These are phyloP conservation scores for Lodderomyces parapsilosis DNA, from an alignment of 1,139 yeast species.

Conservation along the genomic window DNA sequence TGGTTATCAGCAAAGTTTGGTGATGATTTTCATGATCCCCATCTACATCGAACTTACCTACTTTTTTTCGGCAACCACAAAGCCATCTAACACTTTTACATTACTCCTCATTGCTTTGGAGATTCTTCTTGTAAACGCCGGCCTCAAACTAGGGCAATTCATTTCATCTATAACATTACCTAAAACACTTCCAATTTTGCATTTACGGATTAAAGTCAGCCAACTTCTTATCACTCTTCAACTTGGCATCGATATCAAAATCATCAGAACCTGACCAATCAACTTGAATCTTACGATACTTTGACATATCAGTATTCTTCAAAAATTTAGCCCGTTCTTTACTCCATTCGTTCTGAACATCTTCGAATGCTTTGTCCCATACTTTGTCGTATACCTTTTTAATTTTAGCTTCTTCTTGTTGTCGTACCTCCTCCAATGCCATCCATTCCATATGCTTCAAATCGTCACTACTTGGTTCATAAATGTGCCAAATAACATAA, in stretches of 20 bases:
- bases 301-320: slow-evolving; percentile 67
- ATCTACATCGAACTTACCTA: too few relatives aligned
- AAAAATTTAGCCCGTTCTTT: slow-evolving; percentile 63
- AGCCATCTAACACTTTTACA: too few relatives aligned
- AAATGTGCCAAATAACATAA: slow-evolving; percentile 89
- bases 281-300: slow-evolving; percentile 49
- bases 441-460: slow-evolving; percentile 95
- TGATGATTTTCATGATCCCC: too few relatives aligned
- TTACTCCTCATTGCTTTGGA: too few relatives aligned
- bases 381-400: slow-evolving; percentile 70
- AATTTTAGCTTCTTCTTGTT: slow-evolving; percentile 62
- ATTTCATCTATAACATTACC: background rate
- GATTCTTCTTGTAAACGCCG: too few relatives aligned
- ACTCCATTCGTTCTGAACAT: slow-evolving; percentile 67
- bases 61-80: too few relatives aligned
- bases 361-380: slow-evolving; percentile 76
- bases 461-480: slow-evolving; percentile 85
- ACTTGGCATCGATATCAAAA: slow-evolving; percentile 31
- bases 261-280: slow-evolving; percentile 69
- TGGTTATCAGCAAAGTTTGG: too few relatives aligned
- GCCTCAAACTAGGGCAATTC: background rate
- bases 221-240: slow-evolving; percentile 29
- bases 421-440: slow-evolving; percentile 86
- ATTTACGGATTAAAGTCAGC: slow-evolving; percentile 44
- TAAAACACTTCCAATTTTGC: slow-evolving; percentile 5